Conservation (phyloP, 192 early-diverging fungal species). For the Dissophora globulifera region DNA sequence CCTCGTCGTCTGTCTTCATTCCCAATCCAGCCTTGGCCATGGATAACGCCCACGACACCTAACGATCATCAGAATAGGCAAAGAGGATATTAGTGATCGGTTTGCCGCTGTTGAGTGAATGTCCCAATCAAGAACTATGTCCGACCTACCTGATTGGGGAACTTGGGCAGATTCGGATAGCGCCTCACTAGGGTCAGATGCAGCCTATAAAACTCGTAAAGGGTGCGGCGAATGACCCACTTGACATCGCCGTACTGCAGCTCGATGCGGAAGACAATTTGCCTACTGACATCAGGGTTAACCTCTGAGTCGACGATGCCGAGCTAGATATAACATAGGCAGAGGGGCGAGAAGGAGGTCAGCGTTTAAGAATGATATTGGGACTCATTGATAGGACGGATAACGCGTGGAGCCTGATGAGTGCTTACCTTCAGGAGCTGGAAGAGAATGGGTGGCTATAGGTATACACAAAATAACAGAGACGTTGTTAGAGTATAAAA, state of each 20-base stretch:
- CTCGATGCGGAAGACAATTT: conserved; percentile 75
- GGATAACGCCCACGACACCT: conserved; percentile 35
- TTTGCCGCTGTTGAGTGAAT: too few species aligned
- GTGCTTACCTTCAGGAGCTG: conserved; percentile 49
- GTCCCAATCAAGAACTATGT: too few species aligned
- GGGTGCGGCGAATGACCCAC: conserved; percentile 75
- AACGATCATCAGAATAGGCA: too few species aligned
- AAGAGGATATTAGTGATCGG: too few species aligned
- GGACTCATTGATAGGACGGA: too few species aligned
- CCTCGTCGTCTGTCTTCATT: conserved; percentile 31
- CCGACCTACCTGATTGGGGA: conserved; percentile 44
- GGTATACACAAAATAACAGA: too few species aligned
- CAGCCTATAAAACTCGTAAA: conserved; percentile 74
- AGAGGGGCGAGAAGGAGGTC: not conserved
- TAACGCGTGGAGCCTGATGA: too few species aligned
- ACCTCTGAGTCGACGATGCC: conserved; percentile 60
- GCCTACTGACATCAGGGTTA: conserved; percentile 44
- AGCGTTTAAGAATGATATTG: too few species aligned
- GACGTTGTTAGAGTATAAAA: too few species aligned
- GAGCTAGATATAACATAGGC: conserved; percentile 40
- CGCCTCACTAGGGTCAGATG: conserved; percentile 70
- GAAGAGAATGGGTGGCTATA: conserved; percentile 52
- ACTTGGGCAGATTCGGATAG: conserved; percentile 40
- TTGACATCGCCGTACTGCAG: conserved; percentile 81
- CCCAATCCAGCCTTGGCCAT: conserved; percentile 21